A percentile compares a stretch with the other conserved stretches of the same genome.
Conservation (phyloP, 75 land plant species). For the Pinus tabuliformis region DNA sequence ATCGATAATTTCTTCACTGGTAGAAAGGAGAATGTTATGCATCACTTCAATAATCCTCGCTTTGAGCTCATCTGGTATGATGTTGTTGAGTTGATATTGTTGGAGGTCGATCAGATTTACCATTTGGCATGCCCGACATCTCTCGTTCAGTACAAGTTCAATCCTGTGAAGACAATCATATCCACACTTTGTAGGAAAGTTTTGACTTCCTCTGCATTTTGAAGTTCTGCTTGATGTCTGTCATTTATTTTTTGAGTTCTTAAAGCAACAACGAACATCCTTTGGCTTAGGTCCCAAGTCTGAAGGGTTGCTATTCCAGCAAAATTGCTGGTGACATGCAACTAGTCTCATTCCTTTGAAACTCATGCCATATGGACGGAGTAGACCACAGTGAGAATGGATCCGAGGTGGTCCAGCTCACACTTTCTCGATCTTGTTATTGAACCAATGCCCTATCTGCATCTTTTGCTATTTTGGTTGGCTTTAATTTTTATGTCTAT, state of each 20-base stretch:
- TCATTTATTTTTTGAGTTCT: background rate
- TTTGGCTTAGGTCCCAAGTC: background rate
- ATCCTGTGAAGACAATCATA: constrained; percentile 85
- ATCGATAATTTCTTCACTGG: constrained; percentile 85
- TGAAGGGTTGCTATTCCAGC: background rate
- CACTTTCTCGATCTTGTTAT: background rate
- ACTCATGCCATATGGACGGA: background rate
- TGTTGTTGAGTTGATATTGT: constrained; percentile 72
- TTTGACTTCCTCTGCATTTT: background rate
- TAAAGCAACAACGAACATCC: no score
- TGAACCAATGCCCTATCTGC: background rate
- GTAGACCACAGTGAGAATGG: background rate
- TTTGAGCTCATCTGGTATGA: constrained; percentile 84
- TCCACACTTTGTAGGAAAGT: constrained; percentile 31
- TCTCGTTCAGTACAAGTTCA: constrained; percentile 80
- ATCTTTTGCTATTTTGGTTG: no score
- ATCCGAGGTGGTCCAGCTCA: background rate
- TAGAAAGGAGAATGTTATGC: constrained; percentile 71
- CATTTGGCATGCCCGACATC: constrained; percentile 88
- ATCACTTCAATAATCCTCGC: constrained; percentile 65
- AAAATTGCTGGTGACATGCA: background rate
- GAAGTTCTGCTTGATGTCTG: background rate
- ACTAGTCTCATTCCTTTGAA: background rate
- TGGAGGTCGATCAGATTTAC: constrained; percentile 92
- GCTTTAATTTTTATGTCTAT: no score